Evolutionary conservation across 305 asterid genomes (phyloP), one percentile per base, ranked within the genome.

Genomic region (Caryopteris hybrid): DNA sequence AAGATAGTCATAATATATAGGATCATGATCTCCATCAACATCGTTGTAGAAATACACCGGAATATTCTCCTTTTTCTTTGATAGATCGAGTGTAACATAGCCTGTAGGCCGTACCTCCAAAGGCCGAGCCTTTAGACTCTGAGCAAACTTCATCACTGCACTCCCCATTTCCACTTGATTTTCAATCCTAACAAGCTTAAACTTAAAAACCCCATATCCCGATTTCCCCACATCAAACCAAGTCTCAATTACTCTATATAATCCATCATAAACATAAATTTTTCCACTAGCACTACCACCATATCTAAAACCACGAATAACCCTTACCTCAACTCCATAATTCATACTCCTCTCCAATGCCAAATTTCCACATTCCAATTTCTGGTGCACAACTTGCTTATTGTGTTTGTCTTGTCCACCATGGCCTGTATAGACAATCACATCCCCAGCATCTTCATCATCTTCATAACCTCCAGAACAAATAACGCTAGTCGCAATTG

Each of bases 381-480:
- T 87, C 88, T 94, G 99, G 70, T 86, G 83, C 84, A 75, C 63
- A 42, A 81, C 85, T 77, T 94, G 99, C 68, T 76, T 65, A 22
- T 65, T 66, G 17, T 78, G 2, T 73, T 86, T 86, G 67, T 89
- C 97, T 79, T 91, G 99, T 27, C 99, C 99, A 25, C 99, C 99
- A 8, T 94, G 99, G 23, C 99, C 99, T 0, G 99, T 88, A 23
- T 94, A 94, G 2, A 94, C 71, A 11, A 94, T 86, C 74, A 81
- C 96, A 27, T 87, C 96, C 82, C 98, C 27, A 0, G 80, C 71
- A 71, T 92, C 98, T 54, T 82, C 96, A 36, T 92, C 96, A 31
- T 92, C 98, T 73, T 92, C 98, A 10, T 92, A 92, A 3, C 98
- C 98, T 17, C 98, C 98, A 0, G 96, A 94, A 33, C 89, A 95